A percentile compares a stretch with the other conserved stretches of the same genome.
phyloP scores from a whole-genome alignment of 2,329 filamentous ascomycete genomes.

The Fusarium longipes region DNA sequence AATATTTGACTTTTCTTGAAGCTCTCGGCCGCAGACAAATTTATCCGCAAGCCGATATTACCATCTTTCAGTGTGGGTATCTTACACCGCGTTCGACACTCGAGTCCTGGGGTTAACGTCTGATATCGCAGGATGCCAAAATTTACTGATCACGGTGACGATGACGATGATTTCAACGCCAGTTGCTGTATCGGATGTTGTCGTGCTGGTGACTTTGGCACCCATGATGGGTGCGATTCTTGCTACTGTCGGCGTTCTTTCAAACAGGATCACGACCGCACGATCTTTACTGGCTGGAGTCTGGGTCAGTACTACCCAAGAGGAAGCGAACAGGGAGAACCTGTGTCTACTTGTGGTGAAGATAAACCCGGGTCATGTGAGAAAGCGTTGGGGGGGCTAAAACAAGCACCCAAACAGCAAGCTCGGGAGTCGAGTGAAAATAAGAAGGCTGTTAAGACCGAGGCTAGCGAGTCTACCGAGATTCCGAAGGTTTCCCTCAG shows the following conservation, averaged over 20 bases:
- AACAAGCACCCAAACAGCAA: slow-evolving; percentile 3
- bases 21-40: background rate
- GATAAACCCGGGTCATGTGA: background rate
- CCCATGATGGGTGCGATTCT: slow-evolving; percentile 48
- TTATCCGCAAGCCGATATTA: background rate
- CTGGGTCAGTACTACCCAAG: slow-evolving; percentile 41
- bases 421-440: background rate
- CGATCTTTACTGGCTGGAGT: slow-evolving; percentile 12
- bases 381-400: background rate
- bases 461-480: background rate
- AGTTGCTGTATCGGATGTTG: slow-evolving; percentile 50
- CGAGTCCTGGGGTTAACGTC: background rate
- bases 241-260: slow-evolving; percentile 24
- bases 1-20: background rate
- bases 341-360: background rate
- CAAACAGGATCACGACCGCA: slow-evolving; percentile 12
- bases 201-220: slow-evolving; percentile 47
- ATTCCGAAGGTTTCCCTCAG: background rate
- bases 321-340: background rate
- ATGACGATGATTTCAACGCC: slow-evolving; percentile 5
- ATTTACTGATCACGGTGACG: background rate
- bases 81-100: background rate
- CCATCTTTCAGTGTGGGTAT: background rate
- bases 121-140: slow-evolving; percentile 1
- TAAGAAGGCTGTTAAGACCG: slow-evolving; percentile 5